Evolutionary conservation across 1,284 basidiomycete genomes (phyloP).

Genomic region (Ceratobasidium sp.): DNA sequence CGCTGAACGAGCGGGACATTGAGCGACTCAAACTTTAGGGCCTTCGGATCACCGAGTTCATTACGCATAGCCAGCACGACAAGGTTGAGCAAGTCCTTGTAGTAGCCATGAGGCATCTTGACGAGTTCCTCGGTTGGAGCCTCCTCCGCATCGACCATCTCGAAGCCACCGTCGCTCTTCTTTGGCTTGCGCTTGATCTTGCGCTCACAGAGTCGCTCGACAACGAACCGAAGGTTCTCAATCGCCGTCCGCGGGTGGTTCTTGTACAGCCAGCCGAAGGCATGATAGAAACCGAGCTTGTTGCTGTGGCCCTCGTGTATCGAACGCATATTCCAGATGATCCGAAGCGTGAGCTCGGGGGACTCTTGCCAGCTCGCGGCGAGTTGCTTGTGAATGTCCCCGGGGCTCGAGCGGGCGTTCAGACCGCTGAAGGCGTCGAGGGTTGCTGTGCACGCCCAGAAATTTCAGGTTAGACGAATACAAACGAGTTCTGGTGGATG

Average conservation of each 20-base stretch:
- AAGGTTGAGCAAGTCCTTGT: slow-evolving; percentile 75
- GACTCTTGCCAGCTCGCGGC: slow-evolving; percentile 65
- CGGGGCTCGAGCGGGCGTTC: slow-evolving; percentile 48
- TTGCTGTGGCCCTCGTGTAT: slow-evolving; percentile 66
- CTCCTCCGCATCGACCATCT: slow-evolving; percentile 37
- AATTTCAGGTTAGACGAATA: neutral
- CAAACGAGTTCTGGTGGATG: neutral
- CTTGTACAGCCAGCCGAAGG: slow-evolving; percentile 71
- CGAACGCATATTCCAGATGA: slow-evolving; percentile 71
- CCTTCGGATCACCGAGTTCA: slow-evolving; percentile 56
- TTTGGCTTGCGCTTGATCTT: slow-evolving; percentile 50
- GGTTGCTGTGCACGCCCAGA: slow-evolving; percentile 5
- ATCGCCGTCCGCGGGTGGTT: slow-evolving; percentile 72
- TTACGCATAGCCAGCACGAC: slow-evolving; percentile 64
- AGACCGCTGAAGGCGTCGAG: slow-evolving; percentile 48
- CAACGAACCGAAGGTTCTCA: slow-evolving; percentile 63
- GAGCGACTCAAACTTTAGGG: slow-evolving; percentile 54
- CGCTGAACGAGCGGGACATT: slow-evolving; percentile 28
- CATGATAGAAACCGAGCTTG: slow-evolving; percentile 66
- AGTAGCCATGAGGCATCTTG: slow-evolving; percentile 65
- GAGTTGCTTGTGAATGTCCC: slow-evolving; percentile 56
- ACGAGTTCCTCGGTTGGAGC: slow-evolving; percentile 51
- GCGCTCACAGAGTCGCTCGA: slow-evolving; percentile 61
- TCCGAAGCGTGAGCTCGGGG: slow-evolving; percentile 62
- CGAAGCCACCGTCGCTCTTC: slow-evolving; percentile 47